A percentile compares a stretch with the other conserved stretches of the same genome.
phyloP scores from a whole-genome alignment of 1,284 basidiomycete genomes.

The Ceratobasidium sp. region DNA sequence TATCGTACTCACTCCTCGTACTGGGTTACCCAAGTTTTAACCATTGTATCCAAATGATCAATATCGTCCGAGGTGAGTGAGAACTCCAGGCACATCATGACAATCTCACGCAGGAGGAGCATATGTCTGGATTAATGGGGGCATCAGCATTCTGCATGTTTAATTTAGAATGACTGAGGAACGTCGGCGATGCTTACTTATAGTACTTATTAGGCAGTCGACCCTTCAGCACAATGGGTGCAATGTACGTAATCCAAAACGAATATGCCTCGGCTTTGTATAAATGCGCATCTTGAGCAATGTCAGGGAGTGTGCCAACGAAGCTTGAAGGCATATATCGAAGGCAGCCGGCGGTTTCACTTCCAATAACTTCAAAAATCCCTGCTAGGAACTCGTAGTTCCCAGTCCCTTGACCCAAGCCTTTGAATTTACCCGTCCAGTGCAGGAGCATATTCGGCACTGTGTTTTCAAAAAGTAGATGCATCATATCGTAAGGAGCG shows the following conservation, averaged over 20 bases:
- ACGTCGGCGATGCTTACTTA: slow-evolving; percentile 44
- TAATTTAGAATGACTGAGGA: no score
- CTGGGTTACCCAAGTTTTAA: slow-evolving; percentile 54
- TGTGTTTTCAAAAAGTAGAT: slow-evolving; percentile 45
- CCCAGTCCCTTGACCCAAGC: slow-evolving; percentile 45
- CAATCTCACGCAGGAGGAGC: slow-evolving; percentile 47
- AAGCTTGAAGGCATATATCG: slow-evolving; percentile 49
- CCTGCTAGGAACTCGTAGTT: slow-evolving; percentile 47
- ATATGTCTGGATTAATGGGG: no score
- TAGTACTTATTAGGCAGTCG: slow-evolving; percentile 48
- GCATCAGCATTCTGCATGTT: no score
- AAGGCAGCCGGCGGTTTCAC: slow-evolving; percentile 47
- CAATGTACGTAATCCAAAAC: slow-evolving; percentile 51
- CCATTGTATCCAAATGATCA: slow-evolving; percentile 49
- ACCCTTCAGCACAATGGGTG: slow-evolving; percentile 47
- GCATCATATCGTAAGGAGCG: slow-evolving; percentile 46
- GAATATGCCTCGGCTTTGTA: slow-evolving; percentile 52
- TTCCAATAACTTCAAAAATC: slow-evolving; percentile 45
- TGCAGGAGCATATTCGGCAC: slow-evolving; percentile 42
- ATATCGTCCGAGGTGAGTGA: slow-evolving; percentile 52
- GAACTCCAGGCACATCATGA: slow-evolving; percentile 55
- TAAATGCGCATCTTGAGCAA: slow-evolving; percentile 44
- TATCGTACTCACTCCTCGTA: slow-evolving; percentile 53
- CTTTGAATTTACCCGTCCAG: slow-evolving; percentile 51
- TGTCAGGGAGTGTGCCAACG: slow-evolving; percentile 47